Base-by-base conservation (phyloP, 805 yeast genomes). In the Barnettozyma sp. region DNA sequence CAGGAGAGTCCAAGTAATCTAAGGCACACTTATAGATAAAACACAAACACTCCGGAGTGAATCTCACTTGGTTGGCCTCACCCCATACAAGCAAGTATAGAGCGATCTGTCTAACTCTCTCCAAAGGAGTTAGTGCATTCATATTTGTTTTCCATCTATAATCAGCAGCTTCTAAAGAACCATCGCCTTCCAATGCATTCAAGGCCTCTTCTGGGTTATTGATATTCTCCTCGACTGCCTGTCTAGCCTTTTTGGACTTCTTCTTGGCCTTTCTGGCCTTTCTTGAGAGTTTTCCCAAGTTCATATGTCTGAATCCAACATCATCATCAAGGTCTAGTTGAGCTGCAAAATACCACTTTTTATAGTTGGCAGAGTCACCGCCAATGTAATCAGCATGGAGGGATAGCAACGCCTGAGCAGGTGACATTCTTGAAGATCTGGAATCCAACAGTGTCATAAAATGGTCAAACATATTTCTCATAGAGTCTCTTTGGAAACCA, bases 1-100 rank as follows among this genome's bases (percentile, higher is more conserved):
- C 78, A 36, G 94, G 94, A 37, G 95, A 84, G 43, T 74, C 65
- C 58, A 86, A 70, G 65, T 92, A 88, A 63, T 92, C 98, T 47
- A 73, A 72, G 40, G 97, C 95, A 61, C 94, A 84, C 70, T 94
- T 90, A 75, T 78, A 94, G 55, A 92, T 79, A 73, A 83, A 92
- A 73, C 96, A 85, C 44, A 92, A 66, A 65, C 82, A 73, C 70
- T 87, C 97, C 16, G 83, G 71, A 38, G 92, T 82, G 67, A 92
- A 92, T 64, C 99, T 82, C 40, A 90, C 94, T 68, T 83, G 92
- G 63, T 83, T 83, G 23, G 92, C 88, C 66, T 83, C 94, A 68
- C 94, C 94, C 94, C 94, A 83, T 49, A 81, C 62, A 51, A 83
- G 66, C 42, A 83, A 65, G 63, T 82, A 83, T 43, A 83, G 65